phyloP scores from a whole-genome alignment of 331 rosid genomes.

The Prunus yedoensis region DNA sequence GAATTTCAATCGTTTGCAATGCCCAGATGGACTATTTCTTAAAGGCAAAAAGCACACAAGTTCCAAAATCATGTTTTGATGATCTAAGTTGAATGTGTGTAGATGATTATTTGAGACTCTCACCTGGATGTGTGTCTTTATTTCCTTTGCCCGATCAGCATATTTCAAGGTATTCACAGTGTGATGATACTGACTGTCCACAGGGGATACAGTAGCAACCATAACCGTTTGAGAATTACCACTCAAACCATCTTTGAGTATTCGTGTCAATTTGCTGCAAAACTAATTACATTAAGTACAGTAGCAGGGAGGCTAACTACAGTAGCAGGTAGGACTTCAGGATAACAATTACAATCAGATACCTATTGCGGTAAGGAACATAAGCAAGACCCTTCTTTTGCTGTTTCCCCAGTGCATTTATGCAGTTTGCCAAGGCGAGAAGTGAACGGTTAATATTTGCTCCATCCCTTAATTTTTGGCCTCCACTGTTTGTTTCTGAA shows the following conservation, averaged over 20 bases:
- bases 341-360: slow-evolving; percentile 19
- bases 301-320: slow-evolving; percentile 21
- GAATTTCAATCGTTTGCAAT: background rate
- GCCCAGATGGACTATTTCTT: background rate
- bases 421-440: slow-evolving; percentile 68
- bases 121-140: slow-evolving; percentile 68
- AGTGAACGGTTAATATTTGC: slow-evolving; percentile 74
- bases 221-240: slow-evolving; percentile 69
- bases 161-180: slow-evolving; percentile 64
- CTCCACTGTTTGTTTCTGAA: slow-evolving; percentile 54
- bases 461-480: slow-evolving; percentile 64
- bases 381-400: slow-evolving; percentile 71
- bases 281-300: slow-evolving; percentile 24
- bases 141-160: slow-evolving; percentile 71
- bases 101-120: slow-evolving; percentile 8
- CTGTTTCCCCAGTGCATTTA: slow-evolving; percentile 64
- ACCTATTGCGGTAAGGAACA: slow-evolving; percentile 70
- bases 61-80: background rate
- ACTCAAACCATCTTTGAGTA: slow-evolving; percentile 65
- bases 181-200: slow-evolving; percentile 59
- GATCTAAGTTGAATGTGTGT: background rate
- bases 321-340: slow-evolving; percentile 6
- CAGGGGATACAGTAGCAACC: slow-evolving; percentile 61
- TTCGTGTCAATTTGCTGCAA: slow-evolving; percentile 64
- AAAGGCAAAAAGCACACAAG: background rate